Base-by-base conservation (phyloP, 2,329 filamentous ascomycete genomes). In the Mycosphaerelloides madeirae region DNA sequence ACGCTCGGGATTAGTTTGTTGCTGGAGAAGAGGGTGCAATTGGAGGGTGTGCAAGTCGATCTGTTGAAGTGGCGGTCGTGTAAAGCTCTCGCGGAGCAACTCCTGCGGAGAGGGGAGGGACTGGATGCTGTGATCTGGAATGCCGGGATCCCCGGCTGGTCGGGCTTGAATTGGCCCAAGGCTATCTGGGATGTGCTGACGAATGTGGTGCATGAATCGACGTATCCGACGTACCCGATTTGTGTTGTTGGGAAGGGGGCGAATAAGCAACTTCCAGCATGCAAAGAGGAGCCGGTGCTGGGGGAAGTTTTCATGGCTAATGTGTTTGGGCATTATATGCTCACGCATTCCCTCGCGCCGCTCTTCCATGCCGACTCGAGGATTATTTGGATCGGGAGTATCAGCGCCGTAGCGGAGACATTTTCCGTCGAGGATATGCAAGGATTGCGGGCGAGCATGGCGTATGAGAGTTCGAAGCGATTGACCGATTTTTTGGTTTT, bases 301-400 rank as follows among this genome's bases (percentile, higher is more conserved):
- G 90, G 88, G 3, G 77, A 87, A 54, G 81, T 95, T 14, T 98
- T 97, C 64, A 85, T 84, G 63, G 84, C 91, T 38, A 97, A 97
- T 62, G 78, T 95, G 22, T 97, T 98, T 62, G 93, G 93, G 0
- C 93, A 98, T 69, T 97, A 98, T 64, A 70, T 96, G 60, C 80
- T 98, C 18, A 80, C 80, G 13, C 90, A 95, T 65, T 81, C 84
- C 60, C 76, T 97, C 9, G 76, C 85, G 54, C 84, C 87, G 0
- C 72, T 96, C 9, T 76, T 98, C 32, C 48, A 48, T 7, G 55
- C 56, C 69, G 72, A 57, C 71, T 79, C 39, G 61, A 80, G 88
- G 39, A 77, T 98, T 41, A 78, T 97, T 52, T 97, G 91, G 90
- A 81, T 89, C 8, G 86, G 84, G 50, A 94, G 85, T 59, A 70